Conservation (phyloP, 768 basidiomycete species). For the Mycena rosella region DNA sequence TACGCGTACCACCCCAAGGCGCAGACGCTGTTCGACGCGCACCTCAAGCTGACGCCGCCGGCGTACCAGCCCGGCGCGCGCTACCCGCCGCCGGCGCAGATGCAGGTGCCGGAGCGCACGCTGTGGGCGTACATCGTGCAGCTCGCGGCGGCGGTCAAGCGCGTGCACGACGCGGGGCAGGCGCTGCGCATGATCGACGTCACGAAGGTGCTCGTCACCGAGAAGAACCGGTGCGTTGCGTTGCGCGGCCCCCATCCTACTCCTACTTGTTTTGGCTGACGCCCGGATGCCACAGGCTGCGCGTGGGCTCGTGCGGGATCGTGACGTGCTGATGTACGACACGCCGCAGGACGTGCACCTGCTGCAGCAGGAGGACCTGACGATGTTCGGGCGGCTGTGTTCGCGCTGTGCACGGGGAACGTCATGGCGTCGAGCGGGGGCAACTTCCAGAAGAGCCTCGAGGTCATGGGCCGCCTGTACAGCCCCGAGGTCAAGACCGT, state of each 20-base stretch:
- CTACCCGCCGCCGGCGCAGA: slow-evolving; percentile 40
- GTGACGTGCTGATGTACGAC: slow-evolving; percentile 86
- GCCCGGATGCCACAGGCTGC: slow-evolving; percentile 67
- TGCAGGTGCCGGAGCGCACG: slow-evolving; percentile 76
- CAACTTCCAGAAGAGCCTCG: slow-evolving; percentile 80
- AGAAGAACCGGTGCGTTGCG: slow-evolving; percentile 87
- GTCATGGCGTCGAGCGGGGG: slow-evolving; percentile 67
- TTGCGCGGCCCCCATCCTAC: not conserved
- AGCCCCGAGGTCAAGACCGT: slow-evolving; percentile 86
- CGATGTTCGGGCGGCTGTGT: slow-evolving; percentile 89
- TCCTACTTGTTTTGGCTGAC: slow-evolving; percentile 1
- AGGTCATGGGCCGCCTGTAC: slow-evolving; percentile 79
- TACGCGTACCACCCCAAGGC: slow-evolving; percentile 92
- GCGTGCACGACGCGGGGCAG: slow-evolving; percentile 83
- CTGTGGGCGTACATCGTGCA: slow-evolving; percentile 96
- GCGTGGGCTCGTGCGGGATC: slow-evolving; percentile 89
- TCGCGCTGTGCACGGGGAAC: slow-evolving; percentile 82
- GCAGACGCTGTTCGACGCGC: slow-evolving; percentile 82
- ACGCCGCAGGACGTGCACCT: slow-evolving; percentile 67
- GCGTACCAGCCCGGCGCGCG: slow-evolving; percentile 42
- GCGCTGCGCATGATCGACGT: slow-evolving; percentile 88
- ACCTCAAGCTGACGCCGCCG: slow-evolving; percentile 71
- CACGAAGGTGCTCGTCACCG: slow-evolving; percentile 89
- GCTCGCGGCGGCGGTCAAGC: slow-evolving; percentile 88
- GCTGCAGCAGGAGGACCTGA: slow-evolving; percentile 90